Conservation (phyloP, 495 filamentous ascomycete genomes). For the Tuber borchii region DNA sequence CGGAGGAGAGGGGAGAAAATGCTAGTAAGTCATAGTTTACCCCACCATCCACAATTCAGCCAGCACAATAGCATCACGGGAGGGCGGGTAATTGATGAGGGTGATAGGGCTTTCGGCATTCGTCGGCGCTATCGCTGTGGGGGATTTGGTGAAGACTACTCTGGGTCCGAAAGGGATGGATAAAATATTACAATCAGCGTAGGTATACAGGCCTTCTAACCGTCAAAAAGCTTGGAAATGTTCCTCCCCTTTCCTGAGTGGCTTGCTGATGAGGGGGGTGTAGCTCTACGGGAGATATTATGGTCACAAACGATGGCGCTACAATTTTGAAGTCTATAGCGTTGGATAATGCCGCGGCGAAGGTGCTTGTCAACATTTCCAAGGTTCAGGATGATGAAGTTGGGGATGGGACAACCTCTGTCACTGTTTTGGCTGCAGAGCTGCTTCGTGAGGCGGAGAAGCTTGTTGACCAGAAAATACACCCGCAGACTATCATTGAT, state of each 20-base stretch:
- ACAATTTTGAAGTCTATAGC: constrained; percentile 98
- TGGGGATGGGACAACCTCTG: constrained; percentile 87
- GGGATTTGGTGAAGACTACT: constrained; percentile 93
- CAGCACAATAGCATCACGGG: neutral
- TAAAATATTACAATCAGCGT: constrained; percentile 98
- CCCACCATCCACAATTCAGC: constrained; percentile 2
- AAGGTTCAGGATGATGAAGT: constrained; percentile 99
- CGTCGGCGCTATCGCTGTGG: constrained; percentile 94
- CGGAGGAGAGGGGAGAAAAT: constrained; percentile 98
- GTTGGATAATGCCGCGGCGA: constrained; percentile 96
- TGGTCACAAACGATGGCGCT: constrained; percentile 97
- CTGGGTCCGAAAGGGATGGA: constrained; percentile 98
- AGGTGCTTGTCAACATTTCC: constrained; percentile 96
- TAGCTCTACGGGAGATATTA: constrained; percentile 90
- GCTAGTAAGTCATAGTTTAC: constrained; percentile 57
- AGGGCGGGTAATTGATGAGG: constrained; percentile 17
- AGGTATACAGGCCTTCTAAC: constrained; percentile 43
- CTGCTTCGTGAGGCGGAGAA: constrained; percentile 93
- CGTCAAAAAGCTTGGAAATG: neutral
- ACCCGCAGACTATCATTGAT: constrained; percentile 98
- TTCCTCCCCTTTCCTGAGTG: constrained; percentile 2
- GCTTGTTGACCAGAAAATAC: constrained; percentile 93
- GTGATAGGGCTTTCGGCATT: constrained; percentile 66
- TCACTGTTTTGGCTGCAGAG: constrained; percentile 90
- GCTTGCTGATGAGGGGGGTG: constrained; percentile 16